Base-by-base conservation (phyloP, 1,284 basidiomycete genomes). In the Malassezia globosa region DNA sequence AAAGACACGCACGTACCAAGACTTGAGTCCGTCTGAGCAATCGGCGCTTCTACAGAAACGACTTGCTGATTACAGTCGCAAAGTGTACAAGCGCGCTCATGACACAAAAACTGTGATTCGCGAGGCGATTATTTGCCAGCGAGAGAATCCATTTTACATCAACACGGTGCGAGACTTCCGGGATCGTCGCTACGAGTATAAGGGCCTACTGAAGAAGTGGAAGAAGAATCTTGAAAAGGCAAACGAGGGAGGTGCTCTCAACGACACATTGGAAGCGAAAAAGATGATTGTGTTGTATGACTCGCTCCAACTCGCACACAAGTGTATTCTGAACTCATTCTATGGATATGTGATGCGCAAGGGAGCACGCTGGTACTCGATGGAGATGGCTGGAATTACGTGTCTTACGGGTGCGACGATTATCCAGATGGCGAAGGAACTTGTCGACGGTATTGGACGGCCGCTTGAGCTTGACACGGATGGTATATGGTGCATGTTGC, bases 381-480 rank as follows among this genome's bases (percentile, higher is more conserved):
- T 99, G 94, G 94, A 99, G 76, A 99, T 99, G 94, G 94, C 94
- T 0, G 94, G 94, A 18, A 96, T 99, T 63, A 99, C 94, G 7
- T 99, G 94, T 75, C 76, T 97, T 40, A 97, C 94, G 0, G 94
- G 94, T n/a, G 90, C 94, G 5, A 87, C 82, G 4, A 97, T 99
- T 75, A 99, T 99, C 63, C 94, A 99, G 73, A 92, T 97, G 88
- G 94, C 94, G n/a, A 82, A 94, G 31, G 85, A 92, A 56, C 62
- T 74, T 22, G 94, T 99, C 22, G 94, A 97, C 64, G 87, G 94
- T 71, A 89, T 99, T 48, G 94, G 94, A 1, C 82, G 94, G 16
- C 94, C 94, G 1, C 81, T 99, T 45, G 94, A 99, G 70, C 76
- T 99, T 58, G 94, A 99, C 73, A 99, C 94, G 11, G 94, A 99